Conservation (phyloP, 176 grass and related monocot species). For the Aegilops sharonensis region DNA sequence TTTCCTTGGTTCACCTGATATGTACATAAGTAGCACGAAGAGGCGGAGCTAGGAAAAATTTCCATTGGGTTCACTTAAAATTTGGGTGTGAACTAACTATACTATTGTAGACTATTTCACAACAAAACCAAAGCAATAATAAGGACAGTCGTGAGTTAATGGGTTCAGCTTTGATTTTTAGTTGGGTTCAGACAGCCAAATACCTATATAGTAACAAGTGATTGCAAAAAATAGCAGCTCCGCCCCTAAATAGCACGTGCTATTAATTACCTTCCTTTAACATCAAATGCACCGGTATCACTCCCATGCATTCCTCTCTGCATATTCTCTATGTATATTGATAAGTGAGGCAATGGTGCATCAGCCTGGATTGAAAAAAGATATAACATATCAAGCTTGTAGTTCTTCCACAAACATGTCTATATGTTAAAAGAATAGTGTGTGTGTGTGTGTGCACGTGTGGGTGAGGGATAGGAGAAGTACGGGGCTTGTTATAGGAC, state of each 20-base stretch:
- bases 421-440: neutral
- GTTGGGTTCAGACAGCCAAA: too few species aligned
- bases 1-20: neutral
- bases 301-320: slow-evolving; percentile 64
- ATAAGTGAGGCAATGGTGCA: slow-evolving; percentile 14
- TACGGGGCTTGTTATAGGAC: slow-evolving; percentile 5
- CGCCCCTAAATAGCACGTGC: neutral
- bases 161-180: neutral
- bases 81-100: neutral
- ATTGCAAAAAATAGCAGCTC: too few species aligned
- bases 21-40: neutral
- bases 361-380: too few species aligned
- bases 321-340: slow-evolving; percentile 58
- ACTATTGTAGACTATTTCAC: neutral
- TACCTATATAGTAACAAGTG: too few species aligned
- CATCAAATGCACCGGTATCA: slow-evolving; percentile 58
- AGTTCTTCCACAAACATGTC: neutral
- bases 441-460: neutral
- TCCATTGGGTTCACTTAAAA: neutral
- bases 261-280: slow-evolving; percentile 42
- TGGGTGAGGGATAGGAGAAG: neutral
- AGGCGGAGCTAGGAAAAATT: neutral
- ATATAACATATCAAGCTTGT: neutral
- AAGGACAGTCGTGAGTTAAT: neutral
- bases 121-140: neutral